These are phyloP conservation scores for Xerocomellus chrysenteron DNA, from an alignment of 768 basidiomycete genomes.

Conservation along the genomic window DNA sequence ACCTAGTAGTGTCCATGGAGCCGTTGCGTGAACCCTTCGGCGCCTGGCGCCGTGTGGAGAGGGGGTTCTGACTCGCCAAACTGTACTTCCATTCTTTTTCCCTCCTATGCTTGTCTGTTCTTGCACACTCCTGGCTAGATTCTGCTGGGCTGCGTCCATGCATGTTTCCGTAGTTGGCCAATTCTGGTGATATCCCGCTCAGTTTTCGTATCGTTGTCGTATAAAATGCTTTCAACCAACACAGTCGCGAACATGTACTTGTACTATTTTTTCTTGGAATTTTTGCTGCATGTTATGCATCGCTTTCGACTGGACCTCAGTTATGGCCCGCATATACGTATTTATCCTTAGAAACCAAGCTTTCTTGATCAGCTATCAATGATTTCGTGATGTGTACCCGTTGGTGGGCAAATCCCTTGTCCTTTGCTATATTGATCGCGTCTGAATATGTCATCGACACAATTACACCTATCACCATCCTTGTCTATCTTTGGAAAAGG, in stretches of 20 bases:
- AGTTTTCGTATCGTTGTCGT: constrained; percentile 26
- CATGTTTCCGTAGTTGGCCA: constrained; percentile 21
- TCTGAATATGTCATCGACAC: constrained; percentile 4
- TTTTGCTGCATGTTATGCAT: constrained; percentile 30
- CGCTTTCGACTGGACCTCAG: constrained; percentile 17
- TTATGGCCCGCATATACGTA: constrained; percentile 11
- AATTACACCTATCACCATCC: background rate
- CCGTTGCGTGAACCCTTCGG: constrained; percentile 27
- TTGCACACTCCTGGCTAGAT: constrained; percentile 24
- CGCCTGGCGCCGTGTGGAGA: constrained; percentile 21
- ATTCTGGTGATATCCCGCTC: constrained; percentile 16
- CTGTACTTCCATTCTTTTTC: constrained; percentile 9
- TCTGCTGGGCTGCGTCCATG: constrained; percentile 10
- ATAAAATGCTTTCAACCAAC: constrained; percentile 17
- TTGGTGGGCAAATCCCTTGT: constrained; percentile 17
- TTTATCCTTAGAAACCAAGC: constrained; percentile 21
- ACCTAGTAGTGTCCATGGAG: constrained; percentile 28
- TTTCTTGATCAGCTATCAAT: constrained; percentile 30
- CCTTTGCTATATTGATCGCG: constrained; percentile 6
- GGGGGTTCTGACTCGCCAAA: background rate
- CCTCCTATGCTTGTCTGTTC: constrained; percentile 13
- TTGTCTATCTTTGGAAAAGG: constrained; percentile 5
- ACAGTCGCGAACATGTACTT: constrained; percentile 22
- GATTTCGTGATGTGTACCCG: constrained; percentile 18
- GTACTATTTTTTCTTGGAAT: constrained; percentile 29